Base-by-base conservation (phyloP, 768 basidiomycete genomes). In the Rubroboletus satanas region DNA sequence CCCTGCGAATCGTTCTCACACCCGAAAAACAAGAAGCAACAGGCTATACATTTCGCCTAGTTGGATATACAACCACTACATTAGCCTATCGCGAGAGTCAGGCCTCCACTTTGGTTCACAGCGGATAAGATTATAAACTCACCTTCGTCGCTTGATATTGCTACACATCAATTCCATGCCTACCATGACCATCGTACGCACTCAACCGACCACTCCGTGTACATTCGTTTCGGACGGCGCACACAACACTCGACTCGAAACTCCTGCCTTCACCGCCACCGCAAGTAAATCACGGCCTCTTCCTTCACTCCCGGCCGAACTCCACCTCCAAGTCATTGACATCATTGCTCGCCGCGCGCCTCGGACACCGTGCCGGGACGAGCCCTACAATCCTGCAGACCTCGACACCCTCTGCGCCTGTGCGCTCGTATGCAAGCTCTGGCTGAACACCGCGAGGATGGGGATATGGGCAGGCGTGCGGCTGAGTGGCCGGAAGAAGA, bases 271-370 rank as follows among this genome's bases (percentile, higher is more conserved):
- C 41, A 46, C 54, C 26, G 14, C 61, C 52, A 39, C 42, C 35
- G 29, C 47, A 15, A 26, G 35, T 9, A 51, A 53, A 58, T 50
- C 54, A 49, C 58, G 45, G 4, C 9, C 45, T 4, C 56, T 45
- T 49, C 64, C 62, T 32, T 54, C 61, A 17, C 59, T 70, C 33
- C 69, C 69, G 15, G 58, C 66, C 23, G 70, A 72, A 54, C 57
- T 70, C 36, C 66, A 72, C 31, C 62, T 72, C 38, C 59, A 62
- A 36, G 62, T 70, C 53, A 66, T 70, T 37, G 66, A 71, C 28
- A 49, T 54, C 45, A 50, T 70, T n/a, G 58, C 64, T 21, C 39
- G 36, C 49, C 58, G 57, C 32, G 53, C 66, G 23, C 55, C 59
- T 32, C 47, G 21, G 43, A 53, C 50, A 0, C 47, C 58, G 1